phyloP scores from a whole-genome alignment of 2,329 filamentous ascomycete genomes.

The Penicillium occitanis region DNA sequence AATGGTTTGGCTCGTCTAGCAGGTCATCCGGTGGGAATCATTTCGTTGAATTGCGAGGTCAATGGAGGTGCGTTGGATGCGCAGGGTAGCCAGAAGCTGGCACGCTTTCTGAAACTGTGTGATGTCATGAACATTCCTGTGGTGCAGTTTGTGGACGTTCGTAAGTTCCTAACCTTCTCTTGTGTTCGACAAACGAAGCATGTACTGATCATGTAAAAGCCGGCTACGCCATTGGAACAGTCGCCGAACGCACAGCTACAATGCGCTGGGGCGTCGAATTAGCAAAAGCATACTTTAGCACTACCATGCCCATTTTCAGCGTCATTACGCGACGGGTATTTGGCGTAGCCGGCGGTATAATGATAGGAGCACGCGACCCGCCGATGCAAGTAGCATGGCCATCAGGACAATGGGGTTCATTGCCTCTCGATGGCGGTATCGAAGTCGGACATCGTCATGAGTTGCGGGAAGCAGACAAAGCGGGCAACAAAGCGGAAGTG shows the following conservation, averaged over 20 bases:
- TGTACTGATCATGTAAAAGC: conserved; percentile 27
- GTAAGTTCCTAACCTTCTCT: neutral
- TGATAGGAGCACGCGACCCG: conserved; percentile 63
- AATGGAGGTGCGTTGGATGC: neutral
- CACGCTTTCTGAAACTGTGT: neutral
- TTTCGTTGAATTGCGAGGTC: neutral
- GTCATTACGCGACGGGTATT: conserved; percentile 63
- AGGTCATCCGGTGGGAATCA: neutral
- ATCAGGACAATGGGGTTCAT: conserved; percentile 60
- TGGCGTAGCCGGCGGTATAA: conserved; percentile 64
- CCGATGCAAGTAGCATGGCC: conserved; percentile 64
- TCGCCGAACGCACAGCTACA: conserved; percentile 62
- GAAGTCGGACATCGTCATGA: neutral
- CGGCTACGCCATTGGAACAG: conserved; percentile 64
- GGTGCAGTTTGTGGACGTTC: neutral
- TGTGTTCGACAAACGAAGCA: too few species aligned
- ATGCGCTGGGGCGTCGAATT: conserved; percentile 65
- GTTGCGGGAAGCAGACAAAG: neutral
- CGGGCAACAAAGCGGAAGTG: neutral
- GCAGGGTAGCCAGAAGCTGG: neutral
- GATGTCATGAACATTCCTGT: neutral
- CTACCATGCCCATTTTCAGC: conserved; percentile 62
- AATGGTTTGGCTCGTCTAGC: neutral
- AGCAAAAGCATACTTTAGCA: conserved; percentile 62
- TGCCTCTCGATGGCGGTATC: conserved; percentile 60